Evolutionary conservation across 805 yeast genomes (phyloP).

Genomic region (Candida maris): DNA sequence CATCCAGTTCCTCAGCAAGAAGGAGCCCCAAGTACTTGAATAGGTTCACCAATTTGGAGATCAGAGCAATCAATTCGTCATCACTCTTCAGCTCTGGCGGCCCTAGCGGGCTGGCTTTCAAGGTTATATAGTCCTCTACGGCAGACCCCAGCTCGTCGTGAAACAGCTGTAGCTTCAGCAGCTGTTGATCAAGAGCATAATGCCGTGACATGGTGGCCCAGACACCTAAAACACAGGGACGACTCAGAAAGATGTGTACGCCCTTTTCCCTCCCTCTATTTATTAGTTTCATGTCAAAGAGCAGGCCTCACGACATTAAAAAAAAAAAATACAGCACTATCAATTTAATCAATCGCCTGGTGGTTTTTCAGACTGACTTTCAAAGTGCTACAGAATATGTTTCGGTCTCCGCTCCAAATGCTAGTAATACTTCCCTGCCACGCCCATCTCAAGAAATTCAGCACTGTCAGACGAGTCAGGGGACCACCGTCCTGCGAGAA

Average conservation of each 20-base stretch:
- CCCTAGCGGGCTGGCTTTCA: conserved; percentile 6
- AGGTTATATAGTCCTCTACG: conserved; percentile 15
- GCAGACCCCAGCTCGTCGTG: conserved; percentile 15
- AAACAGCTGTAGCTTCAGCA: conserved; percentile 16
- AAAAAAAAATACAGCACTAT: no score
- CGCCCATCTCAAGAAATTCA: conserved; percentile 30
- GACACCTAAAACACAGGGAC: no score
- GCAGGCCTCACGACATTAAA: no score
- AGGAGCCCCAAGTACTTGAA: conserved; percentile 16
- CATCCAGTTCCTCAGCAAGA: conserved; percentile 14
- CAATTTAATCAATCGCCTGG: no score
- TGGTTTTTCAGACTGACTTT: no score
- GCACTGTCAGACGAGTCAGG: conserved; percentile 18
- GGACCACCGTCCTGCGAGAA: conserved; percentile 50
- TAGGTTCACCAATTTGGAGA: conserved; percentile 11
- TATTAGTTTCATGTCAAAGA: no score
- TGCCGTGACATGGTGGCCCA: neutral
- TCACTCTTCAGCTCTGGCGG: conserved; percentile 5
- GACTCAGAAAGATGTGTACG: no score
- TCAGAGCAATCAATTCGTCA: conserved; percentile 11
- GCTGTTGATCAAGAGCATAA: conserved; percentile 14
- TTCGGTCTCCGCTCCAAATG: no score
- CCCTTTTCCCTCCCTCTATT: no score
- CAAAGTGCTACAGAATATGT: no score
- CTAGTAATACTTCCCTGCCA: conserved; percentile 16